Evolutionary conservation across 2,329 filamentous ascomycete species (phyloP).

Genomic region (Alternaria sp.): DNA sequence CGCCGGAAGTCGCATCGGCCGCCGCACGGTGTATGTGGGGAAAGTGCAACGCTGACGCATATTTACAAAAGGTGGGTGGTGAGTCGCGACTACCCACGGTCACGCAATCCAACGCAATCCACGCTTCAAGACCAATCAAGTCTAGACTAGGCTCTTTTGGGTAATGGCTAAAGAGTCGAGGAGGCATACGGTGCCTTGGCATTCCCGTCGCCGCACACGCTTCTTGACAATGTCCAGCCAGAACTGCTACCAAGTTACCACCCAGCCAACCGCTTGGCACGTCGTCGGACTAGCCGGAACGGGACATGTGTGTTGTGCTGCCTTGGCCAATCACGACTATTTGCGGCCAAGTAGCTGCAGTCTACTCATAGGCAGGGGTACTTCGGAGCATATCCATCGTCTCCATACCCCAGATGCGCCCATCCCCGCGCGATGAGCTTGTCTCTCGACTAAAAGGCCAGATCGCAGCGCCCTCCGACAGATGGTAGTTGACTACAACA

Average conservation of each 20-base stretch:
- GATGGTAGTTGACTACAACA: not conserved
- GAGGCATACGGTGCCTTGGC: conserved; percentile 8
- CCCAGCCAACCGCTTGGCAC: not conserved
- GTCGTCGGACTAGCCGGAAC: conserved; percentile 31
- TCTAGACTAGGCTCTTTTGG: conserved; percentile 13
- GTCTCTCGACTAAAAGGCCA: not conserved
- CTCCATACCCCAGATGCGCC: conserved; percentile 4
- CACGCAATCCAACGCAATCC: conserved; percentile 25
- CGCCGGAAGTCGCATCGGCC: conserved; percentile 17
- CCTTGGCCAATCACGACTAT: conserved; percentile 42
- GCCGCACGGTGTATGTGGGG: conserved; percentile 34
- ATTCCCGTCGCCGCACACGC: conserved; percentile 4
- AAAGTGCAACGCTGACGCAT: conserved; percentile 20
- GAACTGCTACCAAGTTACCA: not conserved
- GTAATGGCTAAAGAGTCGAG: conserved; percentile 19
- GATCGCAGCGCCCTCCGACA: conserved; percentile 7
- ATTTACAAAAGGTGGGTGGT: conserved; percentile 16
- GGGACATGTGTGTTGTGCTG: conserved; percentile 19
- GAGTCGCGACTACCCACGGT: conserved; percentile 16
- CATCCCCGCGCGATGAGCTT: conserved; percentile 11
- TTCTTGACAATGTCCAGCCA: not conserved
- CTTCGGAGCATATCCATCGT: conserved; percentile 9
- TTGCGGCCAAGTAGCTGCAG: conserved; percentile 28
- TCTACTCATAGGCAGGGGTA: conserved; percentile 20
- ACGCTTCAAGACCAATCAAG: conserved; percentile 11